Evolutionary conservation across 257 asterid species (phyloP), one percentile per base, ranked within the genome.

Genomic region (Solanum virginianum): DNA sequence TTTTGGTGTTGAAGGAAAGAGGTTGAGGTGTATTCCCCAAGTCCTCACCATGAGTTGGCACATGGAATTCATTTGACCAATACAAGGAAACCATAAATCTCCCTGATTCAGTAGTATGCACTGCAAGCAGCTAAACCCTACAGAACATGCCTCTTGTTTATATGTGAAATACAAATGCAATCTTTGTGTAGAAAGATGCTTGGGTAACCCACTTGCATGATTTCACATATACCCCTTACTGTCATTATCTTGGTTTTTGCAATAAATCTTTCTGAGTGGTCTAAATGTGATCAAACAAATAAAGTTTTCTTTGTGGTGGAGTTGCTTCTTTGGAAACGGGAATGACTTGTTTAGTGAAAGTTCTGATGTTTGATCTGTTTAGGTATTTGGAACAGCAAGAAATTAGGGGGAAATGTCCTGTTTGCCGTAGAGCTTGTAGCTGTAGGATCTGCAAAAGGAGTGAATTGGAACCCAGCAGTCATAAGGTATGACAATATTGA

Each of bases 321-420:
- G 65, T 51, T 69, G 75, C 69, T n/a, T 82, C 70, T 49, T 59
- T 85, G 69, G 41, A 22, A 82, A 71, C 80, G 43, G 54, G 85
- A 66, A 59, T 0, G 8, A 22, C 80, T 69, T 39, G 55, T 81
- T 77, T 47, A 16, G 45, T 51, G 82, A 26, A 85, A 82, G 83
- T 69, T 84, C 83, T 36, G 72, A 24, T 86, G 70, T 74, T 85
- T 83, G 62, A 85, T 81, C 86, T 68, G 81, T 41, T 41, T 87
- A 97, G 99, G 92, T 53, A 63, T 83, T 85, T 92, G 80, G 94
- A 93, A 87, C 93, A 91, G 93, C 93, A 88, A 90, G 99, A 93
- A 83, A 89, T 93, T 87, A 94, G 90, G 90, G 87, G 69, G 80
- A 89, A 86, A 86, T 97, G 99, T 82, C 99, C 99, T 82, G 94